Evolutionary conservation across 192 early-diverging fungal genomes (phyloP).

Genomic region (Linnemannia hyalina): DNA sequence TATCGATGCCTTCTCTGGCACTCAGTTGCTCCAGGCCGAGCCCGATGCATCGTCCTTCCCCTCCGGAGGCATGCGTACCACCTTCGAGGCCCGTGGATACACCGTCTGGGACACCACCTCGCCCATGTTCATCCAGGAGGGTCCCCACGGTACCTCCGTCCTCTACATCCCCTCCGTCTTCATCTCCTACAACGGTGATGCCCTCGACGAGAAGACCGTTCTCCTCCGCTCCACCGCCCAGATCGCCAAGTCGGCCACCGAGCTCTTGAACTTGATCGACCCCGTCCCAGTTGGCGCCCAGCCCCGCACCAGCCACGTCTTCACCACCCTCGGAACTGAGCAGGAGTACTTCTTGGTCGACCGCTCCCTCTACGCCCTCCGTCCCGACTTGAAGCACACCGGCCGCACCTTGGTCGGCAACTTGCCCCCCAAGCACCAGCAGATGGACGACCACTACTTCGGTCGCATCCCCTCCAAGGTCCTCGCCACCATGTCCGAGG

Average conservation of each 20-base stretch:
- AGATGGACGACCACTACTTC: conserved; percentile 99
- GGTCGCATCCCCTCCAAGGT: conserved; percentile 96
- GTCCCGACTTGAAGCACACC: conserved; percentile 96
- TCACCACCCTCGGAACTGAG: conserved; percentile 96
- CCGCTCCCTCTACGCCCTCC: conserved; percentile 92
- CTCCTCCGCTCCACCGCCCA: conserved; percentile 93
- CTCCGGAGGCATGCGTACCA: conserved; percentile 96
- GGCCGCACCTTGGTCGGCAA: conserved; percentile 95
- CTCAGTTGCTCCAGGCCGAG: conserved; percentile 97
- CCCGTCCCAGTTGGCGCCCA: conserved; percentile 63
- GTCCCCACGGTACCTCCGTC: conserved; percentile 92
- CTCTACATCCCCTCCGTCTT: conserved; percentile 98
- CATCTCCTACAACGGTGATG: conserved; percentile 99
- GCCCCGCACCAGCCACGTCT: conserved; percentile 84
- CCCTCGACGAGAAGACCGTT: conserved; percentile 99
- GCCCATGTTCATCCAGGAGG: conserved; percentile 96
- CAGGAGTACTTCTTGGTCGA: conserved; percentile 99
- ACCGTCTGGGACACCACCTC: conserved; percentile 99
- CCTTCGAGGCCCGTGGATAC: conserved; percentile 99
- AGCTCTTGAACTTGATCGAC: conserved; percentile 87
- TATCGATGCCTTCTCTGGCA: conserved; percentile 97
- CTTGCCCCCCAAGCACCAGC: conserved; percentile 97
- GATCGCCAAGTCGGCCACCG: conserved; percentile 84
- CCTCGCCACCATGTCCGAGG: conserved; percentile 91
- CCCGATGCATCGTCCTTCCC: conserved; percentile 99